These are phyloP conservation scores for Colletotrichum brevisporum DNA, from an alignment of 2,329 filamentous ascomycete species.

Conservation along the genomic window DNA sequence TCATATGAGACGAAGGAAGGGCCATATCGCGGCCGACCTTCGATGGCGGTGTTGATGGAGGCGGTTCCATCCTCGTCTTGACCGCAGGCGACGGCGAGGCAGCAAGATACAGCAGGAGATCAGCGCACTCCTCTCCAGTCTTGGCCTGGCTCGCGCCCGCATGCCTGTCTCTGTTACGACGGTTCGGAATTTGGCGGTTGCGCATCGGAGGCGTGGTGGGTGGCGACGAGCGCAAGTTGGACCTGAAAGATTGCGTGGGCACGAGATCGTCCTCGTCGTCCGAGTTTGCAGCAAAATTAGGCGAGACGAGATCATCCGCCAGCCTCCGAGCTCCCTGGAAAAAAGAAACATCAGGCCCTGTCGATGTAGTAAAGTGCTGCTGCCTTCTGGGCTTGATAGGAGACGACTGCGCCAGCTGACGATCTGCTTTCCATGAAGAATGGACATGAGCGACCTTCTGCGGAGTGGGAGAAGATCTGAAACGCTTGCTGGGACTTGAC, in stretches of 20 bases:
- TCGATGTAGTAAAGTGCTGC: slow-evolving; percentile 79
- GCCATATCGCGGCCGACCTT: slow-evolving; percentile 74
- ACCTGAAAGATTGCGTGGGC: slow-evolving; percentile 80
- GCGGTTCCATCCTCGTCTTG: slow-evolving; percentile 73
- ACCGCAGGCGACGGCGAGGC: slow-evolving; percentile 91
- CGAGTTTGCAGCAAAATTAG: slow-evolving; percentile 73
- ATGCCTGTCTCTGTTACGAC: slow-evolving; percentile 64
- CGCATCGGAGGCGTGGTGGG: slow-evolving; percentile 85
- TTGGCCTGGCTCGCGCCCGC: slow-evolving; percentile 65
- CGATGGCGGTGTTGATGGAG: slow-evolving; percentile 79
- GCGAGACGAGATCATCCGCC: slow-evolving; percentile 72
- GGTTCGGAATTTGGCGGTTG: slow-evolving; percentile 62
- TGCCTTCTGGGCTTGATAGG: slow-evolving; percentile 84
- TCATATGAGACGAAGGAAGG: slow-evolving; percentile 88
- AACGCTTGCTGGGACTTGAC: slow-evolving; percentile 77
- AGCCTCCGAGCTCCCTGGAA: slow-evolving; percentile 80
- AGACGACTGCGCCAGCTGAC: slow-evolving; percentile 87
- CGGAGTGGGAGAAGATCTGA: slow-evolving; percentile 75
- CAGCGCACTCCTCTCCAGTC: slow-evolving; percentile 83
- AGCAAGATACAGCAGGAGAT: slow-evolving; percentile 86
- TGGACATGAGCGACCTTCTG: slow-evolving; percentile 70
- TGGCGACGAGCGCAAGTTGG: slow-evolving; percentile 80
- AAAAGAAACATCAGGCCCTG: slow-evolving; percentile 82
- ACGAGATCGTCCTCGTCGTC: slow-evolving; percentile 90
- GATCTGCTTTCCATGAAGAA: slow-evolving; percentile 81